Percentiles rank a stretch among this genome's conserved stretches.
Evolutionary conservation across 2,329 filamentous ascomycete genomes (phyloP).

Genomic region (Colletotrichum gloeosporioides): DNA sequence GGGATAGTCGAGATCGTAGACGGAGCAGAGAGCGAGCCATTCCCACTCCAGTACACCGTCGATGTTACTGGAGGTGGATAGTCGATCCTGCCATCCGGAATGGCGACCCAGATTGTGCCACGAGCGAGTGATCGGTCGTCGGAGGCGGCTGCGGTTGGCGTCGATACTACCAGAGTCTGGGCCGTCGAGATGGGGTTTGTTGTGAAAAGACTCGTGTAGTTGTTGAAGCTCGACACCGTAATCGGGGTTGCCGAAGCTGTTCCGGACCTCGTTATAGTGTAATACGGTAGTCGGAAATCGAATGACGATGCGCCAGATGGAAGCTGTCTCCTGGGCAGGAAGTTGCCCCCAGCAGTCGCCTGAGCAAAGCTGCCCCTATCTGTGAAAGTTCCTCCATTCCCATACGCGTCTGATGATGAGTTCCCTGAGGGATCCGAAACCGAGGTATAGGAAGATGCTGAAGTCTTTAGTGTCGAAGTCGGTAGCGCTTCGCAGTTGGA

Average conservation of each 20-base stretch:
- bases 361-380: not conserved
- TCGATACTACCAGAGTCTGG: conserved; percentile 1
- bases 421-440: not conserved
- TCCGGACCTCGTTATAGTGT: not conserved
- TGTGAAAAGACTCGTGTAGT: conserved; percentile 3
- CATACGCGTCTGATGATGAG: not conserved
- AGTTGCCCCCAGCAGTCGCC: not conserved
- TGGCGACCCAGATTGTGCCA: conserved; percentile 7
- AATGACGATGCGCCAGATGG: not conserved
- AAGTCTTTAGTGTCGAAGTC: not conserved
- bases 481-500: conserved; percentile 4
- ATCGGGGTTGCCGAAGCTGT: not conserved
- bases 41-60: not conserved
- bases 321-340: not conserved
- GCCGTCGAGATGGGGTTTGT: not conserved
- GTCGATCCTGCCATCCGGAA: not conserved
- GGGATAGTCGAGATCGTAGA: conserved; percentile 16
- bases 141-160: conserved; percentile 3
- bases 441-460: not conserved
- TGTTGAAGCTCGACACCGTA: not conserved
- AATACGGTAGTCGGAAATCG: conserved; percentile 10
- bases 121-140: not conserved
- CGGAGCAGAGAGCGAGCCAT: not conserved
- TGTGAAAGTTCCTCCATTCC: not conserved
- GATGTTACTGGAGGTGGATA: not conserved